Percentiles rank a stretch among this genome's conserved stretches.
These are phyloP conservation scores for Teratosphaeria pseudoeucalypti DNA, from an alignment of 2,329 filamentous ascomycete genomes.

Conservation along the genomic window DNA sequence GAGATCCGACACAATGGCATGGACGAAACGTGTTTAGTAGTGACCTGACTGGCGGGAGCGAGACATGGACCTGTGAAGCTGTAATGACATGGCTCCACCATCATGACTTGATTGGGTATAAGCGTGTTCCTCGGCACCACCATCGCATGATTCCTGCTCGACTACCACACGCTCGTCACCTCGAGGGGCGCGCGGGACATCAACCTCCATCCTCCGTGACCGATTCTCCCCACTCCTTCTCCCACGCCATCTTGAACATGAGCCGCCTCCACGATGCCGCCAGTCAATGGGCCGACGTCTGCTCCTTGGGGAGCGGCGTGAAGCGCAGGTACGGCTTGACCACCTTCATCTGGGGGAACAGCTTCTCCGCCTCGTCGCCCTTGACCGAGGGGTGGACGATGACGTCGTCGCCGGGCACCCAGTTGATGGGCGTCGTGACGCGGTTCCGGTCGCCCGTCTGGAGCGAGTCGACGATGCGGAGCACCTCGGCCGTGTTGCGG, in stretches of 20 bases:
- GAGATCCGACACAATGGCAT: too few relatives aligned
- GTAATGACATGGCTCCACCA: too few relatives aligned
- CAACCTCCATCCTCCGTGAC: conserved; percentile 1
- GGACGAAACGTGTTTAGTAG: too few relatives aligned
- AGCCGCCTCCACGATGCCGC: conserved; percentile 4
- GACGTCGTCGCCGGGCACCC: conserved; percentile 48
- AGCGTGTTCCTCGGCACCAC: background rate
- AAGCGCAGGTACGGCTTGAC: conserved; percentile 54
- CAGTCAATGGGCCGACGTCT: conserved; percentile 40
- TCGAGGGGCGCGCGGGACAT: background rate
- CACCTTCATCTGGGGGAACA: conserved; percentile 49
- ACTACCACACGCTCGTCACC: background rate
- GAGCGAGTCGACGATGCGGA: conserved; percentile 42
- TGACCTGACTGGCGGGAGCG: too few relatives aligned
- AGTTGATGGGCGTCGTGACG: conserved; percentile 53
- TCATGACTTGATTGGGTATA: background rate
- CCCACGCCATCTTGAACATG: conserved; percentile 10
- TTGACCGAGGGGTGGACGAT: conserved; percentile 51
- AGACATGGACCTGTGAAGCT: too few relatives aligned
- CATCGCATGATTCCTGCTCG: background rate
- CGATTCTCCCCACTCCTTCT: conserved; percentile 9
- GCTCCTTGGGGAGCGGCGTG: conserved; percentile 48
- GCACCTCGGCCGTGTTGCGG: conserved; percentile 43
- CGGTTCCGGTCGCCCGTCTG: conserved; percentile 50
- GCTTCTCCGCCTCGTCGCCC: conserved; percentile 47